These are phyloP conservation scores for Starmerella cellae DNA, from an alignment of 805 yeast genomes.

Conservation along the genomic window DNA sequence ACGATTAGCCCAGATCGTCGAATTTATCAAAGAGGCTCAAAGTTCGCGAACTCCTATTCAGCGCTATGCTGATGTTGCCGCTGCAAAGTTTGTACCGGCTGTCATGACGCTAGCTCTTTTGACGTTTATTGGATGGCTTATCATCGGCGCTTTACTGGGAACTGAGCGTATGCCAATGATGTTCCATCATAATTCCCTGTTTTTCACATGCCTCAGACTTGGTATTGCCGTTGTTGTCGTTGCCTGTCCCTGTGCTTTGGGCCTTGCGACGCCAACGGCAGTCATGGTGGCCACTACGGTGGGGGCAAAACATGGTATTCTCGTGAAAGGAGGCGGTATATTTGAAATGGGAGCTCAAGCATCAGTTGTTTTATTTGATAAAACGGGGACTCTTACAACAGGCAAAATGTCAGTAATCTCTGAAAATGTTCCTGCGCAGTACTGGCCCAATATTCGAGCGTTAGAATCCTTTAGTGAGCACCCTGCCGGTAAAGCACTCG, in stretches of 20 bases:
- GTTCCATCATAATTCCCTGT: constrained; percentile 42
- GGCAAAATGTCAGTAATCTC: constrained; percentile 53
- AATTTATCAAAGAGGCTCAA: constrained; percentile 80
- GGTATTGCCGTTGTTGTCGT: constrained; percentile 89
- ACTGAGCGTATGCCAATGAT: constrained; percentile 34
- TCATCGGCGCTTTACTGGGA: constrained; percentile 22
- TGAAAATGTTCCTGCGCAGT: constrained; percentile 21
- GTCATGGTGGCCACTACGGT: constrained; percentile 98
- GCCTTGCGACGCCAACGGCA: constrained; percentile 96
- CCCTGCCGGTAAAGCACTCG: constrained; percentile 70
- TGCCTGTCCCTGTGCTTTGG: constrained; percentile 97
- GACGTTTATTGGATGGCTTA: constrained; percentile 57
- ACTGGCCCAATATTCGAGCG: constrained; percentile 45
- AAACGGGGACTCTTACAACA: constrained; percentile 87
- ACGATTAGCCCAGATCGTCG: constrained; percentile 74
- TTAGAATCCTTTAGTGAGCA: constrained; percentile 70
- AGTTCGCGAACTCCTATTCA: constrained; percentile 82
- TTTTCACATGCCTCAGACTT: constrained; percentile 57
- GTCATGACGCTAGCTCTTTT: constrained; percentile 47
- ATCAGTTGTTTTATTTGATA: constrained; percentile 68
- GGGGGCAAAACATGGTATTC: constrained; percentile 78
- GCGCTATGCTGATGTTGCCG: constrained; percentile 69
- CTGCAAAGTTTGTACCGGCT: constrained; percentile 72
- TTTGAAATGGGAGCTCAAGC: constrained; percentile 59
- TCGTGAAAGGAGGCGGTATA: constrained; percentile 86